A percentile compares a stretch with the other conserved stretches of the same genome.
phyloP scores from a whole-genome alignment of 257 asterid genomes.

The Fraxinus excelsior region DNA sequence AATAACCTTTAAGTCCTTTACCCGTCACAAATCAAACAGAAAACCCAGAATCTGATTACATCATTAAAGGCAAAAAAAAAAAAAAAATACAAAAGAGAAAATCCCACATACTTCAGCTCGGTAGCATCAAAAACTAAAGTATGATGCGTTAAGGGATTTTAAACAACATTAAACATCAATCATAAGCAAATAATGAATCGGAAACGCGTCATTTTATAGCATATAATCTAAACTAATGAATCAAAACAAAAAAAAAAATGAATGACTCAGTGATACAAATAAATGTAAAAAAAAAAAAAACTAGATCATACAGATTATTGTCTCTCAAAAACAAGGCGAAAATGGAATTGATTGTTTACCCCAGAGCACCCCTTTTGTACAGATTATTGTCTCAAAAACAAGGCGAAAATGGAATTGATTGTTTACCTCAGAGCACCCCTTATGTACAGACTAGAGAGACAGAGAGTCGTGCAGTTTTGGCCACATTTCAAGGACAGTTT shows the following conservation, averaged over 20 bases:
- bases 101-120: not conserved
- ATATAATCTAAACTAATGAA: constrained; percentile 13
- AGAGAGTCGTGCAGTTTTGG: no score
- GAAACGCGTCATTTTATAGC: not conserved
- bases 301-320: not conserved
- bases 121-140: not conserved
- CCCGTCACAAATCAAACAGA: not conserved
- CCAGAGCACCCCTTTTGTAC: constrained; percentile 41
- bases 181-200: constrained; percentile 20
- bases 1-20: not conserved
- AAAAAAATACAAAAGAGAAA: not conserved
- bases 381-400: not conserved
- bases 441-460: constrained; percentile 15
- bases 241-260: not conserved
- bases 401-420: not conserved
- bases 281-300: not conserved
- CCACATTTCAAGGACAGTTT: no score
- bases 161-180: not conserved
- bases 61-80: not conserved
- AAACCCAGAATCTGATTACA: not conserved
- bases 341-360: constrained; percentile 30
- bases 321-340: not conserved
- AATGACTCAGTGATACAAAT: not conserved
- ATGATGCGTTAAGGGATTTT: not conserved
- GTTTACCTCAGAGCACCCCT: constrained; percentile 52